phyloP scores from a whole-genome alignment of 331 rosid species.

The Malus hybrid region DNA sequence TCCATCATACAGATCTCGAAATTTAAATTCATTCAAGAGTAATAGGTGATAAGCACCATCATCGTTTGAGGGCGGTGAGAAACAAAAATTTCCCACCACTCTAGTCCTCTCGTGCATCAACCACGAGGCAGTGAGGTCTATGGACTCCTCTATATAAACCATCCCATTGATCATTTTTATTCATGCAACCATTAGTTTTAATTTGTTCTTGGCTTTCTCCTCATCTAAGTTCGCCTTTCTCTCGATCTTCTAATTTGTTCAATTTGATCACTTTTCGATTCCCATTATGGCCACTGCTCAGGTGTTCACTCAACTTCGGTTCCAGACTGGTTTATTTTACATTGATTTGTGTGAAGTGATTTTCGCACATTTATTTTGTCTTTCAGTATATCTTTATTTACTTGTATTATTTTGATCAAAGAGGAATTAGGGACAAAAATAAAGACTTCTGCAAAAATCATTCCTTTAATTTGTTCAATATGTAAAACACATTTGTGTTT shows the following conservation, averaged over 20 bases:
- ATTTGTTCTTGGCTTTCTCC: not conserved
- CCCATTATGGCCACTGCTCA: conserved; percentile 62
- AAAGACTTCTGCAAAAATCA: not conserved
- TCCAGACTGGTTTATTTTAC: not conserved
- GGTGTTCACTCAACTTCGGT: conserved; percentile 19
- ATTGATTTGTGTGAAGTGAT: not conserved
- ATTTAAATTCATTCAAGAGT: no score
- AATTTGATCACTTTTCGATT: not conserved
- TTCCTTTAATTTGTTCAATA: not conserved
- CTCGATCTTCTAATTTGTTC: not conserved
- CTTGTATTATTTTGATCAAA: not conserved
- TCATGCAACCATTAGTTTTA: not conserved
- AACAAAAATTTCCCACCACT: no score
- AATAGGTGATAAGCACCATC: no score
- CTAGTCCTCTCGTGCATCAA: not conserved
- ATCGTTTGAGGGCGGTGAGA: no score
- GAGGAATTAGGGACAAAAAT: not conserved
- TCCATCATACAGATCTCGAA: no score
- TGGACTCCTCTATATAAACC: not conserved
- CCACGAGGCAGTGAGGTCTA: not conserved
- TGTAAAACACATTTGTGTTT: no score
- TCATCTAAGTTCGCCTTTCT: not conserved
- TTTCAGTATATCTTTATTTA: no score
- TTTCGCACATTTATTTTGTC: not conserved
- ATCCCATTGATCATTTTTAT: not conserved